Evolutionary conservation across 2,329 filamentous ascomycete genomes (phyloP), one percentile per base, ranked within the genome.

Genomic region (Colletotrichum sp.): DNA sequence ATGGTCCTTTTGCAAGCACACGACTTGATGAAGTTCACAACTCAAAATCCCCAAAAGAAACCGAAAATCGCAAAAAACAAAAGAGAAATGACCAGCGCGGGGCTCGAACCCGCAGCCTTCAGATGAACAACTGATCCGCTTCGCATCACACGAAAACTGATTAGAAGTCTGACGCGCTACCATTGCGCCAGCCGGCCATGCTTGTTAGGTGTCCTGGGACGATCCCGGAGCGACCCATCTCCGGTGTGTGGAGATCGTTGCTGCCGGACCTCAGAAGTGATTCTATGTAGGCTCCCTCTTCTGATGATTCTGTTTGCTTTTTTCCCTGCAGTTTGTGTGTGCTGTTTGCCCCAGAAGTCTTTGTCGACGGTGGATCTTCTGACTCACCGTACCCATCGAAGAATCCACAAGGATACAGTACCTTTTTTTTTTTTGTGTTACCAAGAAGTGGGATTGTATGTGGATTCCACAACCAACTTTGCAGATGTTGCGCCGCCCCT

Each of bases 81-180:
- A 72, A 72, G 9, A 16, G 2, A 7, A 18, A 2, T 75, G 73
- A 75, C 73, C 73, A 75, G 59, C 73, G 73, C 43, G 73, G 73
- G 73, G 63, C 73, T 75, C 73, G 73, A 75, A 68, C 73, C 73
- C 73, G 34, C 73, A 75, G 39, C 73, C 73, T 73, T 57, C 73
- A 75, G 73, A 75, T 75, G 9, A 34, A n/a, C 26, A 18, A 18
- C 55, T 48, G 18, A 30, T 15, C 64, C 5, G 15, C 36, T 55
- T 21, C 43, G 1, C 36, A 5, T 1, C 7, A 2, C 4, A 18
- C n/a, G n/a, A n/a, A n/a, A n/a, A n/a, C n/a, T n/a, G n/a, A 30
- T 3, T 75, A 75, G 73, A 75, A 75, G 73, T 75, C 73, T 75
- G 73, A 73, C 39, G 73, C 73, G 69, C 73, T 75, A 75, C 73